These are phyloP conservation scores for Eucalyptus regnans DNA, from an alignment of 345 rosid species.

Conservation along the genomic window DNA sequence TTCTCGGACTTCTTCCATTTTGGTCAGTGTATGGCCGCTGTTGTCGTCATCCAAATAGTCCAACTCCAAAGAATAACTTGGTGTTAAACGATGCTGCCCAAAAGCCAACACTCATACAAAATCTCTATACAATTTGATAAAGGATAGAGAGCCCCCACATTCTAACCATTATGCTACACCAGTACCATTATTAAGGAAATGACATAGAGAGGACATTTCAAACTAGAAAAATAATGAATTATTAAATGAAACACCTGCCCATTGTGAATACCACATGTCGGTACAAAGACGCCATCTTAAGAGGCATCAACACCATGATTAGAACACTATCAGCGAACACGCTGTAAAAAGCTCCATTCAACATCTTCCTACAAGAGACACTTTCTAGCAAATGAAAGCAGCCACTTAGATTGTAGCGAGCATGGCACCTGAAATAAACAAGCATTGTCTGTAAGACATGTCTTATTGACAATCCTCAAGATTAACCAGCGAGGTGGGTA, in stretches of 20 bases:
- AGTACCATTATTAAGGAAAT: no score
- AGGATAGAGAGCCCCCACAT: no score
- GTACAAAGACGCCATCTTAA: not conserved
- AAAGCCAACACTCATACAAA: no score
- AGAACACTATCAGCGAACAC: not conserved
- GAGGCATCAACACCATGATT: not conserved
- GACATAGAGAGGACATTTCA: not conserved
- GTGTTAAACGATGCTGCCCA: no score
- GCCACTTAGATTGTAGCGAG: accelerated
- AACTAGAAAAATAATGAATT: not conserved
- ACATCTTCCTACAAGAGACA: accelerated
- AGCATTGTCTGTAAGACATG: accelerated
- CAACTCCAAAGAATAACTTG: no score
- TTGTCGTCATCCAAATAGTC: no score
- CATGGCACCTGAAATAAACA: not conserved
- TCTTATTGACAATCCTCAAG: not conserved
- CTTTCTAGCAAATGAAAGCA: not conserved
- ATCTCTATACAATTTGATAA: accelerated
- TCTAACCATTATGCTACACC: no score
- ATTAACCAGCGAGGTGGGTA: accelerated
- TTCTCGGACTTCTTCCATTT: no score
- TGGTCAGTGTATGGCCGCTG: accelerated
- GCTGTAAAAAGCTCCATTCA: accelerated
- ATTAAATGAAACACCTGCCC: no score
- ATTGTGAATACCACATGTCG: accelerated